Percentiles rank a stretch among this genome's conserved stretches.
phyloP scores from a whole-genome alignment of 202 grass and related monocot species.

The Dendrocalamus latiflorus region DNA sequence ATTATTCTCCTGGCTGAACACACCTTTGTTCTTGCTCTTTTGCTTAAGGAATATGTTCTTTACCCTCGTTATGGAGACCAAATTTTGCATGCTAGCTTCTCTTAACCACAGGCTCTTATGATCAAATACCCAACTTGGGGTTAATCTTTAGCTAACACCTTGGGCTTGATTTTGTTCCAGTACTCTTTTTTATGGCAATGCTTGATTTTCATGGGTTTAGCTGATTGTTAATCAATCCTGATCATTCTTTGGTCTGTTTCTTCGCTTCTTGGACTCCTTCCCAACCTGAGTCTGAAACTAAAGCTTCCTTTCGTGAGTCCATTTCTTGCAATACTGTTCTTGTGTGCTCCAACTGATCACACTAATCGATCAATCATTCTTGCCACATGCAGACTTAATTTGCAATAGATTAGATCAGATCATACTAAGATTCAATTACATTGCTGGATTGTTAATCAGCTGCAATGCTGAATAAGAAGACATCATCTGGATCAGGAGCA shows the following conservation, averaged over 20 bases:
- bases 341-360: background rate
- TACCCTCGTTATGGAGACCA: no score
- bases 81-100: background rate
- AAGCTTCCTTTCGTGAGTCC: background rate
- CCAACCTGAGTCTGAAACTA: background rate
- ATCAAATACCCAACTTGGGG: background rate
- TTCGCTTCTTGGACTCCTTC: no score
- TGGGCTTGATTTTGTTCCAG: background rate
- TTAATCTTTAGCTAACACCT: background rate
- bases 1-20: no score
- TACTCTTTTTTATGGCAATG: background rate
- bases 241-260: background rate
- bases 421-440: background rate
- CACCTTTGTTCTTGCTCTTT: no score
- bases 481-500: background rate
- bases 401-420: background rate
- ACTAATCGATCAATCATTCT: background rate
- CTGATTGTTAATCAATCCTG: background rate
- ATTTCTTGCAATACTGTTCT: background rate
- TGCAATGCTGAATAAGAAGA: slow-evolving; percentile 33
- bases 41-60: background rate
- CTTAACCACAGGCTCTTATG: background rate
- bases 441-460: background rate
- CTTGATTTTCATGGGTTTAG: background rate
- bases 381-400: background rate